These are phyloP conservation scores for Huntiella omanensis DNA, from an alignment of 2,329 filamentous ascomycete genomes.

Conservation along the genomic window DNA sequence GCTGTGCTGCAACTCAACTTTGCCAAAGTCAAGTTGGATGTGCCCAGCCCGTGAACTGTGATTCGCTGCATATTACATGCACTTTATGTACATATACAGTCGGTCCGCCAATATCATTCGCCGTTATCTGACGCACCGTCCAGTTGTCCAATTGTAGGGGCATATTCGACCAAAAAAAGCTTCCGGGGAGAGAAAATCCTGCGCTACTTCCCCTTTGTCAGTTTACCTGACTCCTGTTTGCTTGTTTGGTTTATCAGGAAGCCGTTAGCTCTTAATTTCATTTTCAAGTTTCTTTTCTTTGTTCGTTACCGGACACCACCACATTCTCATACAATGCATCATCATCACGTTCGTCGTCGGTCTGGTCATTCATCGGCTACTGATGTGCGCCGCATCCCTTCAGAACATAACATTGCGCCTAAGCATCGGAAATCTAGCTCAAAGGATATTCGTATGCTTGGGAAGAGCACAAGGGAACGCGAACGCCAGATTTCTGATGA, in stretches of 20 bases:
- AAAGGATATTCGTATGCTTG: constrained; percentile 28
- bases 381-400: constrained; percentile 30
- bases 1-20: no score
- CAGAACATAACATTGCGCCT: constrained; percentile 29
- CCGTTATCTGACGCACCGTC: background rate
- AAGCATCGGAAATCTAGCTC: constrained; percentile 24
- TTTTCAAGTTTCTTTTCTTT: no score
- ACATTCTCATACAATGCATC: background rate
- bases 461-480: constrained; percentile 30
- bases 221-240: background rate
- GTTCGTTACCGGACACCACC: no score
- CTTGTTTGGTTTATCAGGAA: constrained; percentile 1
- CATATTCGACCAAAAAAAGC: no score
- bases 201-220: background rate
- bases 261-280: no score
- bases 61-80: no score
- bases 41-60: no score
- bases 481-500: constrained; percentile 25
- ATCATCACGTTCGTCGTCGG: constrained; percentile 32
- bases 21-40: no score
- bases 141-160: background rate
- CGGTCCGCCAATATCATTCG: no score
- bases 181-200: no score
- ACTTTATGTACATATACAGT: no score
- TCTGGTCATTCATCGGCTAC: constrained; percentile 34